Percentiles rank a stretch among this genome's conserved stretches.
Evolutionary conservation across 2,329 filamentous ascomycete species (phyloP).

Genomic region (Fusarium fracticaudum): DNA sequence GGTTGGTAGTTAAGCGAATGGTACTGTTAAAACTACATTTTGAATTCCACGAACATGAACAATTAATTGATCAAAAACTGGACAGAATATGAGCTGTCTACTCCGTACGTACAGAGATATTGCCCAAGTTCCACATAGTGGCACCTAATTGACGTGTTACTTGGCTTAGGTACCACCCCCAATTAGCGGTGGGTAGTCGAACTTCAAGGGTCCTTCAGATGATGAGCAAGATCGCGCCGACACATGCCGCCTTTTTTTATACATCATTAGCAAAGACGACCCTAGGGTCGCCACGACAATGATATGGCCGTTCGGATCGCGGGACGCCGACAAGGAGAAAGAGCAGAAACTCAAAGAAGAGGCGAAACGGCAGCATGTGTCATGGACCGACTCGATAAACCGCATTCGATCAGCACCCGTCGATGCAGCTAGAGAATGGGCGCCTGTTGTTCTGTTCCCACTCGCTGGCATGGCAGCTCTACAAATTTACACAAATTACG

Average conservation of each 20-base stretch:
- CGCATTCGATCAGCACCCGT: conserved; percentile 43
- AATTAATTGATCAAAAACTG: neutral
- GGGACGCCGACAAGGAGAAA: conserved; percentile 36
- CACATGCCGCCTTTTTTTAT: conserved; percentile 25
- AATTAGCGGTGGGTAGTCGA: conserved; percentile 33
- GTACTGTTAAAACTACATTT: conserved; percentile 32
- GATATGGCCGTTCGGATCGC: conserved; percentile 54
- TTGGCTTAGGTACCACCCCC: conserved; percentile 40
- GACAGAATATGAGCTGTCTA: neutral
- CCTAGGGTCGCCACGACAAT: conserved; percentile 48
- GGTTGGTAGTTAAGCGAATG: conserved; percentile 39
- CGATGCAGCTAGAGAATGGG: conserved; percentile 52
- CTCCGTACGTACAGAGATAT: neutral
- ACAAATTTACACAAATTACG: conserved; percentile 75
- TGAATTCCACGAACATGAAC: conserved; percentile 1
- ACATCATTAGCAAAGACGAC: conserved; percentile 35
- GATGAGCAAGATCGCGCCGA: conserved; percentile 2
- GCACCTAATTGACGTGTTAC: neutral
- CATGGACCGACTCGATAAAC: conserved; percentile 53
- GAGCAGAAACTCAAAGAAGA: conserved; percentile 31
- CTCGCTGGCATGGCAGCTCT: conserved; percentile 51
- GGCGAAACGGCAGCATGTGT: conserved; percentile 42
- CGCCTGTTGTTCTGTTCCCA: conserved; percentile 51
- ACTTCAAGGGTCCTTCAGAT: conserved; percentile 24
- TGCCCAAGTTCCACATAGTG: neutral